A percentile compares a stretch with the other conserved stretches of the same genome.
phyloP scores from a whole-genome alignment of 164 flowering plant genomes.

The Sedum album region DNA sequence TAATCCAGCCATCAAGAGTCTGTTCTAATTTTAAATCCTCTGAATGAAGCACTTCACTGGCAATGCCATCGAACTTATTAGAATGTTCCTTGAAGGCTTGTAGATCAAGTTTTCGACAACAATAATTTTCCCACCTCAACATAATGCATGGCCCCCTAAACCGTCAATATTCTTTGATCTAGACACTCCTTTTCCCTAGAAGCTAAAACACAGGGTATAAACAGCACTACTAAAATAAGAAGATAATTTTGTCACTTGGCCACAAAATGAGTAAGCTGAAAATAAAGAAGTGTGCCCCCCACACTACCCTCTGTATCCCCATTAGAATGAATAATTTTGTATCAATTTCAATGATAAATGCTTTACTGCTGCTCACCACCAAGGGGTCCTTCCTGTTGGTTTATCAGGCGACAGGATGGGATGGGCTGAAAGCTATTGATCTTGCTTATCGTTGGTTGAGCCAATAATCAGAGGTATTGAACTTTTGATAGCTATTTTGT shows the following conservation, averaged over 20 bases:
- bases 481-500: background rate
- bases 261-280: slow-evolving; percentile 6
- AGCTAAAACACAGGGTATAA: slow-evolving; percentile 3
- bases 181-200: background rate
- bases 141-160: slow-evolving; percentile 2
- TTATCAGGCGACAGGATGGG: background rate
- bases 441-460: slow-evolving; percentile 5
- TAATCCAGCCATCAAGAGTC: background rate
- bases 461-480: slow-evolving; percentile 6
- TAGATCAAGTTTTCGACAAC: background rate
- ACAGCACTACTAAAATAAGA: slow-evolving; percentile 4
- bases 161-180: background rate
- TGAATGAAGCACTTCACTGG: background rate
- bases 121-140: background rate
- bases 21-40: background rate
- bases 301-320: slow-evolving; percentile 7
- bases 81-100: background rate
- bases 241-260: background rate
- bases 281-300: slow-evolving; percentile 7
- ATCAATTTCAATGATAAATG: background rate
- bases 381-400: background rate
- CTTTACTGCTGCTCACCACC: slow-evolving; percentile 5
- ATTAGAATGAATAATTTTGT: background rate
- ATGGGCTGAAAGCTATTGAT: slow-evolving; percentile 8
- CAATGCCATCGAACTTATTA: background rate